Conservation (phyloP, 2,329 filamentous ascomycete species). For the Colletotrichum ledebouriae region DNA sequence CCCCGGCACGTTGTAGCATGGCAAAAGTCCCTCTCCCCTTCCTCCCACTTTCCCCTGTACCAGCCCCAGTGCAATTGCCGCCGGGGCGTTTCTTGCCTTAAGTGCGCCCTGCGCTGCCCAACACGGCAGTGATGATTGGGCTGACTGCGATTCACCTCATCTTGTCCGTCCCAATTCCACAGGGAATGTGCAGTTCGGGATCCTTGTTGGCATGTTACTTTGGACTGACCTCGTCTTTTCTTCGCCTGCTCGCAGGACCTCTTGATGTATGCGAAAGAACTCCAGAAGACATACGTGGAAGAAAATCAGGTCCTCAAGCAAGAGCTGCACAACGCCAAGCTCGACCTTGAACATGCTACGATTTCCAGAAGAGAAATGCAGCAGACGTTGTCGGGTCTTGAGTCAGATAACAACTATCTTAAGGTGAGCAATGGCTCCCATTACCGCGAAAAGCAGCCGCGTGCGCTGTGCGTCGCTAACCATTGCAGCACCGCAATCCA, state of each 20-base stretch:
- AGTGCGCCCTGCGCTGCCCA: background rate
- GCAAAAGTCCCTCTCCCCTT: slow-evolving; percentile 1
- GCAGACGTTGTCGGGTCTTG: slow-evolving; percentile 57
- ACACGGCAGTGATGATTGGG: background rate
- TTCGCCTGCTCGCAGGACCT: slow-evolving; percentile 57
- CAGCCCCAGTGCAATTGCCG: no score
- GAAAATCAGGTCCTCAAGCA: slow-evolving; percentile 60
- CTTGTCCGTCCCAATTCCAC: slow-evolving; percentile 11
- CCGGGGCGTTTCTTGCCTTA: background rate
- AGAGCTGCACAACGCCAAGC: slow-evolving; percentile 58
- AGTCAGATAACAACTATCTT: slow-evolving; percentile 56
- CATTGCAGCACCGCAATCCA: slow-evolving; percentile 64
- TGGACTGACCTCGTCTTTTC: slow-evolving; percentile 13
- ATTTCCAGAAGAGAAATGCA: slow-evolving; percentile 65
- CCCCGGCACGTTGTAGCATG: background rate
- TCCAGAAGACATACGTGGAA: slow-evolving; percentile 58
- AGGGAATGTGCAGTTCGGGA: background rate
- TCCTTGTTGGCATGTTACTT: background rate
- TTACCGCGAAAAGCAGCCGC: slow-evolving; percentile 22
- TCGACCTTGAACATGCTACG: slow-evolving; percentile 66
- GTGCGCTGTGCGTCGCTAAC: slow-evolving; percentile 21
- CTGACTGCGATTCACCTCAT: slow-evolving; percentile 10
- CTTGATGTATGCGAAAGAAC: slow-evolving; percentile 58
- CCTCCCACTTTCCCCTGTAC: background rate
- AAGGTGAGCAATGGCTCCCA: slow-evolving; percentile 56